Percentiles rank a stretch among this genome's conserved stretches.
Evolutionary conservation across 1,284 basidiomycete genomes (phyloP).

Genomic region (Anthracocystis panici-leucophaei): DNA sequence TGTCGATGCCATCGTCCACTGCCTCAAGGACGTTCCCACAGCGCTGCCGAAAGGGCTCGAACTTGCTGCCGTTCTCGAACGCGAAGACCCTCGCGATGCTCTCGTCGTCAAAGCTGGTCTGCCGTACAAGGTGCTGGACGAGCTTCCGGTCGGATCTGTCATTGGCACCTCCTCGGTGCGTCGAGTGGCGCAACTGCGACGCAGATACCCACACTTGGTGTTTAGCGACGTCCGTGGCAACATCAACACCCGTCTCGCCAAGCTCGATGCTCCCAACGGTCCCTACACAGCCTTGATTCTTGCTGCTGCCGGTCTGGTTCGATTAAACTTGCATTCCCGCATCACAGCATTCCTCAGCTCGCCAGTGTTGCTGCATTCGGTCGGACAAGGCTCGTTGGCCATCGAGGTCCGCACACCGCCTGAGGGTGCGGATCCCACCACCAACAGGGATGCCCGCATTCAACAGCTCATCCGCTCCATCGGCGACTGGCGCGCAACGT

Average conservation of each 20-base stretch:
- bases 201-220: slow-evolving; percentile 81
- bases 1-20: slow-evolving; percentile 94
- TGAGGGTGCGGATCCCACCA: slow-evolving; percentile 42
- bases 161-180: slow-evolving; percentile 95
- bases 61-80: slow-evolving; percentile 84
- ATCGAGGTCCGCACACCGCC: slow-evolving; percentile 81
- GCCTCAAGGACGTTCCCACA: slow-evolving; percentile 94
- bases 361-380: slow-evolving; percentile 85
- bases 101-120: slow-evolving; percentile 86
- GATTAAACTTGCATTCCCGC: slow-evolving; percentile 79
- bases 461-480: slow-evolving; percentile 59
- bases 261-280: slow-evolving; percentile 87
- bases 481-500: slow-evolving; percentile 65
- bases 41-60: slow-evolving; percentile 84
- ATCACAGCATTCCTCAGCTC: slow-evolving; percentile 80
- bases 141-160: slow-evolving; percentile 87
- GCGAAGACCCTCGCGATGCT: slow-evolving; percentile 90
- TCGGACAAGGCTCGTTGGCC: slow-evolving; percentile 91
- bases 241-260: slow-evolving; percentile 81
- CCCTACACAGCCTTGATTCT: slow-evolving; percentile 91
- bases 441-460: slow-evolving; percentile 63
- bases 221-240: slow-evolving; percentile 82
- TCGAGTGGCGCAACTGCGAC: slow-evolving; percentile 88
- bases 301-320: slow-evolving; percentile 91
- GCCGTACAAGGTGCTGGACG: slow-evolving; percentile 79